Percentiles rank a stretch among this genome's conserved stretches.
Evolutionary conservation across 176 grass and related monocot species (phyloP).

Genomic region (Carex cristatella): DNA sequence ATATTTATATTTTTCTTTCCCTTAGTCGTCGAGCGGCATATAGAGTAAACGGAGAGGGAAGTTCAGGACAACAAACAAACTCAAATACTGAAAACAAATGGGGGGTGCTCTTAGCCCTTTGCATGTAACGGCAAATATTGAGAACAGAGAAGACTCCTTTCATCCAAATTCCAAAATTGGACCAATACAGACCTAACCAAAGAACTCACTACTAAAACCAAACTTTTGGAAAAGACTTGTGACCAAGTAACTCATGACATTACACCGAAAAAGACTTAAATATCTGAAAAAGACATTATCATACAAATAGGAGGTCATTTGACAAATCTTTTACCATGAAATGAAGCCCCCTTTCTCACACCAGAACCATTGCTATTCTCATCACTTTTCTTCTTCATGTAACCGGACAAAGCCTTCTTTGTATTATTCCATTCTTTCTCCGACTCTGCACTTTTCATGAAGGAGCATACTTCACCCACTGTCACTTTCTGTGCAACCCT

Average conservation of each 20-base stretch:
- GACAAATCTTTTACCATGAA: conserved; percentile 14
- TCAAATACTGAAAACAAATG: neutral
- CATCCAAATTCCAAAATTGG: neutral
- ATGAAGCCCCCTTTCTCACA: conserved; percentile 31
- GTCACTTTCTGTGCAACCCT: conserved; percentile 60
- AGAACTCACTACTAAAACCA: neutral
- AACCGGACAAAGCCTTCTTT: conserved; percentile 55
- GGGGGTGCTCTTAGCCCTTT: neutral
- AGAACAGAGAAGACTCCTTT: neutral
- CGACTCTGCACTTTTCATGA: conserved; percentile 75
- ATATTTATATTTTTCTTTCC: too few species aligned
- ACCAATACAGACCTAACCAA: neutral
- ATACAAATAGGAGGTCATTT: neutral
- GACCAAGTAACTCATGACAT: neutral
- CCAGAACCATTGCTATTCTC: conserved; percentile 31
- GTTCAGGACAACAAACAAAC: neutral
- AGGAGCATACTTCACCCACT: conserved; percentile 78
- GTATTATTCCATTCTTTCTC: conserved; percentile 71
- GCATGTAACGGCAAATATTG: neutral
- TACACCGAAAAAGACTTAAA: neutral
- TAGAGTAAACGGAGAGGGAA: too few species aligned
- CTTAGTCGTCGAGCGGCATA: too few species aligned
- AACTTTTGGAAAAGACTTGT: neutral
- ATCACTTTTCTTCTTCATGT: conserved; percentile 45
- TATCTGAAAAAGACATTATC: neutral